Evolutionary conservation across 257 asterid genomes (phyloP).

Genomic region (Galeopsis tetrahit): DNA sequence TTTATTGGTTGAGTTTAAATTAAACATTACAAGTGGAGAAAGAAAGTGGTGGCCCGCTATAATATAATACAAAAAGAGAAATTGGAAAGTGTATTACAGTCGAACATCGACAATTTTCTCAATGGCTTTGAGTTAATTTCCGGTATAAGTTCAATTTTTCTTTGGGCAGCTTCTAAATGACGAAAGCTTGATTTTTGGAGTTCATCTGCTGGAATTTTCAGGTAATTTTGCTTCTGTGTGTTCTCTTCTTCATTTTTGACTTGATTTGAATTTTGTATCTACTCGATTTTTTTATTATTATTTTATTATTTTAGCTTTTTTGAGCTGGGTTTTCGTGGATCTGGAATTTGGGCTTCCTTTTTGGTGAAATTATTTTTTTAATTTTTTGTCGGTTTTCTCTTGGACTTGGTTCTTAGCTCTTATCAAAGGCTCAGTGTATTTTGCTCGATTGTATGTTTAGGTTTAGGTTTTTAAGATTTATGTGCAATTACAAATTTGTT

Average conservation of each 20-base stretch:
- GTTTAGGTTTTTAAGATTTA: not conserved
- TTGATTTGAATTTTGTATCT: not conserved
- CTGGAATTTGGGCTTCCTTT: slow-evolving; percentile 25
- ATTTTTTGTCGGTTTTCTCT: not conserved
- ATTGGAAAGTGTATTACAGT: too few species aligned
- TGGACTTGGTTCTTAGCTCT: slow-evolving; percentile 2
- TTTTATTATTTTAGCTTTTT: not conserved
- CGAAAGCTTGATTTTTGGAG: slow-evolving; percentile 28
- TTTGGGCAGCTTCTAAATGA: slow-evolving; percentile 12
- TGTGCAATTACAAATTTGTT: slow-evolving; percentile 19
- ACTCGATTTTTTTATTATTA: not conserved
- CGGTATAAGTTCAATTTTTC: not conserved
- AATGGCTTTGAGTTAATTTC: slow-evolving; percentile 6
- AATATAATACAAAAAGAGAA: too few species aligned
- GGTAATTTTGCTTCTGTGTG: slow-evolving; percentile 29
- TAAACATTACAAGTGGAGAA: too few species aligned
- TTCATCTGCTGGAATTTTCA: slow-evolving; percentile 16
- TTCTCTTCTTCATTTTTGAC: slow-evolving; percentile 25
- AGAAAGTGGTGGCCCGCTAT: too few species aligned
- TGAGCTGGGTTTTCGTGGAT: slow-evolving; percentile 34
- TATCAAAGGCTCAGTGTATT: slow-evolving; percentile 14
- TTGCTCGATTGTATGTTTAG: not conserved
- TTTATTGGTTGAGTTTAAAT: too few species aligned
- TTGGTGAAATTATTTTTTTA: not conserved
- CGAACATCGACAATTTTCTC: slow-evolving; percentile 11